Evolutionary conservation across 148 eudicot genomes (phyloP), one percentile per base, ranked within the genome.

Genomic region (Gaultheria prostrata): DNA sequence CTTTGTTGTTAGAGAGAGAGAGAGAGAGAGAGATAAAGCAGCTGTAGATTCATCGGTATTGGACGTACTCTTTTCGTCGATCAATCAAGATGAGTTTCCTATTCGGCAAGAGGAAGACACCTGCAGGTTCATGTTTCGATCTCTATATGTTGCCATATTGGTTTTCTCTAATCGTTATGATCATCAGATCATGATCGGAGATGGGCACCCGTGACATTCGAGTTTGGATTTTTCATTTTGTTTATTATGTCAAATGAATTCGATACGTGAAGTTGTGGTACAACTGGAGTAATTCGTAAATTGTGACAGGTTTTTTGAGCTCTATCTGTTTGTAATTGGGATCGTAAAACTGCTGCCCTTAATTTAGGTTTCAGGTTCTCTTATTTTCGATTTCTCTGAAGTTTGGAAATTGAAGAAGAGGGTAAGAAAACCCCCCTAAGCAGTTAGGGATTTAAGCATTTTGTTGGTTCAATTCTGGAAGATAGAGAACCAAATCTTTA

Each of bases 101-200:
- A 72, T 95, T 95, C 85, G 98, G 98, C 76, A 92, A 94, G 88
- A 88, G 91, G 56, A 95, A 95, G 81, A 92, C 97, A 51, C 98
- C 98, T 30, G 98, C 98, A 94, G 98, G 98, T 94, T 79, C 33
- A 4, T 45, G 6, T 74, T 82, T 56, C 48, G 83, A 81, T 70
- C 83, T 71, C 5, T 32, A 2, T 21, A 1, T 4, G 18, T 17
- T 4, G n/a, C 7, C 48, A 18, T 18, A 35, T 72, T 18, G 21
- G 12, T 39, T 17, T 7, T 72, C 18, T 18, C 20, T 33, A 70
- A 33, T 70, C 14, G 75, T 70, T 17, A 13, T 39, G 43, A 39
- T 39, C 43, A 39, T 49, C 21, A 4, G 32, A 26, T 46, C 18
- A 4, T 49, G 56, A 49, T 76, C 79, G 26, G n/a, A 76, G 79